Evolutionary conservation across 1,284 basidiomycete species (phyloP).

Genomic region (Lignosus rhinocerotis): DNA sequence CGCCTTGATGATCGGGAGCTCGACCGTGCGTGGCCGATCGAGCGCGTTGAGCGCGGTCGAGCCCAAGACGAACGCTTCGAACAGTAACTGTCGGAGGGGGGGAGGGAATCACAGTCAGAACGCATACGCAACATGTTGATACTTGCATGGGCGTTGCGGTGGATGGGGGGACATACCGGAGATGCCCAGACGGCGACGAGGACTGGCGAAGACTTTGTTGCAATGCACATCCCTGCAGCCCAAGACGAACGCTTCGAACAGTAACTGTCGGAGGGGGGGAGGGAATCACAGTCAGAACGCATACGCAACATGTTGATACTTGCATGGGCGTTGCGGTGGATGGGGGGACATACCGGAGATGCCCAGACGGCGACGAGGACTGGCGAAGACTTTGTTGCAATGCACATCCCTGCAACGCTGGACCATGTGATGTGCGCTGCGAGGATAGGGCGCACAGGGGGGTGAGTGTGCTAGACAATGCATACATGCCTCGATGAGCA

Average conservation of each 20-base stretch:
- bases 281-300: neutral
- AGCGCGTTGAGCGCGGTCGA: conserved; percentile 33
- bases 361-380: conserved; percentile 31
- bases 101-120: neutral
- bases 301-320: neutral
- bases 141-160: too few relatives aligned
- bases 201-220: conserved; percentile 19
- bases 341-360: conserved; percentile 26
- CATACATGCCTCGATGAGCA: neutral
- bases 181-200: conserved; percentile 32
- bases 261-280: conserved; percentile 22
- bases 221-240: conserved; percentile 30
- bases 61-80: conserved; percentile 31
- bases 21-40: conserved; percentile 30
- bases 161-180: conserved; percentile 25
- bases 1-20: conserved; percentile 27
- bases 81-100: conserved; percentile 27
- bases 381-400: conserved; percentile 21
- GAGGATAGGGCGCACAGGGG: neutral
- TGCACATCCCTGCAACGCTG: conserved; percentile 27
- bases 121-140: neutral
- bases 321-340: too few relatives aligned
- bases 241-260: conserved; percentile 33
- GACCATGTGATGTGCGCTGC: conserved; percentile 28
- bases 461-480: neutral